These are phyloP conservation scores for Chlorokybus atmophyticus DNA, from an alignment of 139 green algal genomes.

Conservation along the genomic window DNA sequence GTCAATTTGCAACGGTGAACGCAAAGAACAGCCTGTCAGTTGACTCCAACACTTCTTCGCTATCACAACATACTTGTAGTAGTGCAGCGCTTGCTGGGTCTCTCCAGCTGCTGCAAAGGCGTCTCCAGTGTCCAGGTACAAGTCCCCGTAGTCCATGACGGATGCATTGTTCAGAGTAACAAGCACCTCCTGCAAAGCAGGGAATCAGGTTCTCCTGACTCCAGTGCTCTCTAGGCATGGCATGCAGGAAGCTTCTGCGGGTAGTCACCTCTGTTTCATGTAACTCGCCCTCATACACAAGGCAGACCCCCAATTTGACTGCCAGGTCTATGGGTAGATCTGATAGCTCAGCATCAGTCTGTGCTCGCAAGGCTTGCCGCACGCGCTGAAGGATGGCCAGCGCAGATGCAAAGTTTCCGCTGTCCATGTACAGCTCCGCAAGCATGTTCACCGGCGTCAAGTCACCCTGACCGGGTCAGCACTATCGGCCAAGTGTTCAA, in stretches of 20 bases:
- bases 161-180: conserved; percentile 6
- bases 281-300: conserved; percentile 37
- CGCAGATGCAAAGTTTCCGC: conserved; percentile 28
- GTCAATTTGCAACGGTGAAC: no score
- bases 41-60: no score
- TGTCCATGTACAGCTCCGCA: conserved; percentile 47
- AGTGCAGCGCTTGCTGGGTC: conserved; percentile 30
- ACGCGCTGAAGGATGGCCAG: conserved; percentile 42
- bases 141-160: conserved; percentile 42
- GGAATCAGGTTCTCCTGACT: not conserved
- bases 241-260: not conserved
- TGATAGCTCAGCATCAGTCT: not conserved
- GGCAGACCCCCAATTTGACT: conserved; percentile 41
- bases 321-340: conserved; percentile 54
- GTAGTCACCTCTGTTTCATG: conserved; percentile 17
- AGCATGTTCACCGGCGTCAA: conserved; percentile 78
- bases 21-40: no score
- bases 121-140: conserved; percentile 45
- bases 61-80: no score
- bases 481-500: no score
- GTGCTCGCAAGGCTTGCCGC: conserved; percentile 3
- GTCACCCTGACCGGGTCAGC: conserved; percentile 41
- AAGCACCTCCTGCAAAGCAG: not conserved
- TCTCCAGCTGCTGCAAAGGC: conserved; percentile 32
- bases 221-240: not conserved